A percentile compares a stretch with the other conserved stretches of the same genome.
These are phyloP conservation scores for Tieghemostelium lacteum DNA, from an alignment of 78 protist genomes.

Conservation along the genomic window DNA sequence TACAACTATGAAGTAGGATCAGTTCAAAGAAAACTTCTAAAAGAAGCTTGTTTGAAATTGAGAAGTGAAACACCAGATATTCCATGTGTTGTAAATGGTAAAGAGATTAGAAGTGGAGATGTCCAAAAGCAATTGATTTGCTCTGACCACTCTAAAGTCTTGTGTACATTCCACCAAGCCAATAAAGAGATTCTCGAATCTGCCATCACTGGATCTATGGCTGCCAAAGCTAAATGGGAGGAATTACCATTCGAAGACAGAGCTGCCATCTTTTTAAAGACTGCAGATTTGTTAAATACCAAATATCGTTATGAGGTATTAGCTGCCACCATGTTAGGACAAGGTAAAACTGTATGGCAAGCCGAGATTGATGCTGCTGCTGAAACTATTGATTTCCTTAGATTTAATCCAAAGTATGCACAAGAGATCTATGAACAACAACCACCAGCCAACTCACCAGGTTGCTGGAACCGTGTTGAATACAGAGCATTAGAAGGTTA, in stretches of 20 bases:
- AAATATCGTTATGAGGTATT: constrained; percentile 82
- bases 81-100: constrained; percentile 85
- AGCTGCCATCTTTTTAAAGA: constrained; percentile 89
- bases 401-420: constrained; percentile 91
- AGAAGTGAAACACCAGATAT: constrained; percentile 62
- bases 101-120: constrained; percentile 81
- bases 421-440: constrained; percentile 89
- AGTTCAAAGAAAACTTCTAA: constrained; percentile 64
- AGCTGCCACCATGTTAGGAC: constrained; percentile 90
- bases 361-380: constrained; percentile 96
- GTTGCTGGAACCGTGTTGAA: constrained; percentile 92
- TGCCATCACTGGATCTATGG: constrained; percentile 83
- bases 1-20: constrained; percentile 79
- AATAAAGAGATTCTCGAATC: constrained; percentile 42
- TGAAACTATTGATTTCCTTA: constrained; percentile 93
- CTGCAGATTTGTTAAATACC: constrained; percentile 92
- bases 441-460: constrained; percentile 83
- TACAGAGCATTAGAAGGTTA: constrained; percentile 96
- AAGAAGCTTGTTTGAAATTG: constrained; percentile 66
- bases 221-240: constrained; percentile 89
- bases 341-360: constrained; percentile 93
- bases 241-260: constrained; percentile 84
- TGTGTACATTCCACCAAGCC: constrained; percentile 72
- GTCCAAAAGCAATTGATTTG: constrained; percentile 57
- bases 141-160: constrained; percentile 71